These are phyloP conservation scores for Helicostylum pulchrum DNA, from an alignment of 192 early-diverging fungal species.

Conservation along the genomic window DNA sequence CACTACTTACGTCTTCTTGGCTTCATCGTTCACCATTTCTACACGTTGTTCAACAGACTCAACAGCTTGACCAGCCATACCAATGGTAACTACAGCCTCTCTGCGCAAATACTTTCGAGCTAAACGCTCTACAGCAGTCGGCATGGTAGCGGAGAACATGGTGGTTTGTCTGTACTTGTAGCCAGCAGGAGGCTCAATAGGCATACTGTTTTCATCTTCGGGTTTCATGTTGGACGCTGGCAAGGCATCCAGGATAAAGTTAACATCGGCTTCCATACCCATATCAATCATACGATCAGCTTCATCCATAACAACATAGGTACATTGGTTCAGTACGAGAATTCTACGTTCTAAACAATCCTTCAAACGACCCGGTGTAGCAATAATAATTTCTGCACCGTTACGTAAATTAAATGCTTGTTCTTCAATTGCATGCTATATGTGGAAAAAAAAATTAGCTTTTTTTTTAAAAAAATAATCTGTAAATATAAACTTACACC, in stretches of 20 bases:
- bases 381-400: conserved; percentile 96
- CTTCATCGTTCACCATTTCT: conserved; percentile 86
- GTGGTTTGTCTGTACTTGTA: conserved; percentile 86
- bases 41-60: conserved; percentile 94
- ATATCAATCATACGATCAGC: conserved; percentile 92
- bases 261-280: conserved; percentile 95
- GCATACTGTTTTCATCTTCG: conserved; percentile 71
- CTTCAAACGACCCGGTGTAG: conserved; percentile 93
- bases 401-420: conserved; percentile 87
- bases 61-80: conserved; percentile 94
- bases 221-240: conserved; percentile 90
- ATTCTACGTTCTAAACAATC: conserved; percentile 90
- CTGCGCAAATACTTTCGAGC: conserved; percentile 90
- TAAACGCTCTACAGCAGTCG: conserved; percentile 87
- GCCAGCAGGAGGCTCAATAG: conserved; percentile 38
- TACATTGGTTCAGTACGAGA: conserved; percentile 88
- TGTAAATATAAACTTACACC: conserved; percentile 44
- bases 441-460: background rate
- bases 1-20: conserved; percentile 81
- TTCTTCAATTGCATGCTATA: conserved; percentile 79
- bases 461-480: background rate
- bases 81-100: conserved; percentile 94
- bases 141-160: conserved; percentile 99
- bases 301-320: conserved; percentile 99
- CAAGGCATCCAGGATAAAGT: conserved; percentile 90